These are phyloP conservation scores for Cymbidium sinense DNA, from an alignment of 106 monocot genomes.

Conservation along the genomic window DNA sequence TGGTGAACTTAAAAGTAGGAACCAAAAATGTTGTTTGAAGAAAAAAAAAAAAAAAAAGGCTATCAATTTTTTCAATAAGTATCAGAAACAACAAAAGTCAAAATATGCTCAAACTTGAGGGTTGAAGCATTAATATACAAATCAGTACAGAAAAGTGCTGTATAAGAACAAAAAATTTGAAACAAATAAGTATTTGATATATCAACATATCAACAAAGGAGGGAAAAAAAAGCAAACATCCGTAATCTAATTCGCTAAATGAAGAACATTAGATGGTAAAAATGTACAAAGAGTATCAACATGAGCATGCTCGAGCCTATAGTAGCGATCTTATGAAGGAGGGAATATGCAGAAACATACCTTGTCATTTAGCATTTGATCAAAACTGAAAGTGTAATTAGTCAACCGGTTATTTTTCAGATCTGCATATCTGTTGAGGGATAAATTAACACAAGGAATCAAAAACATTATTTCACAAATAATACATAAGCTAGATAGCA, in stretches of 20 bases:
- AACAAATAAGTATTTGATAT: background rate
- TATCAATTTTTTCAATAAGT: background rate
- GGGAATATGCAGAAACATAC: constrained; percentile 16
- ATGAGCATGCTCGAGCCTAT: background rate
- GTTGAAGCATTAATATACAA: background rate
- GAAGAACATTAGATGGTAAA: background rate
- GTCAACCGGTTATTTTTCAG: constrained; percentile 89
- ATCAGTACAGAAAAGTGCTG: background rate
- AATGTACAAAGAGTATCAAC: background rate
- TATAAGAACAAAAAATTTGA: too few relatives aligned
- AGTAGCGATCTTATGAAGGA: background rate
- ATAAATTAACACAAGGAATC: background rate
- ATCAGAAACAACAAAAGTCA: background rate
- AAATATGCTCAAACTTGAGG: background rate
- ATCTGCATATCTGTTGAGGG: constrained; percentile 79
- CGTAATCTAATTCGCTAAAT: background rate
- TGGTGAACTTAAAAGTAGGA: background rate
- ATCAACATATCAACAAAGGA: background rate
- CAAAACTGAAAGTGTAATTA: constrained; percentile 91
- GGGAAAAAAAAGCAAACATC: background rate
- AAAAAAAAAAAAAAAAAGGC: background rate
- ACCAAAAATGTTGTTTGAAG: background rate
- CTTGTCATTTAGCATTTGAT: constrained; percentile 94
- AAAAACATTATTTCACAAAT: background rate
- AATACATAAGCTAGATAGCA: background rate